Evolutionary conservation across 345 rosid genomes (phyloP), one percentile per base, ranked within the genome.

Genomic region (Erucastrum elatum): DNA sequence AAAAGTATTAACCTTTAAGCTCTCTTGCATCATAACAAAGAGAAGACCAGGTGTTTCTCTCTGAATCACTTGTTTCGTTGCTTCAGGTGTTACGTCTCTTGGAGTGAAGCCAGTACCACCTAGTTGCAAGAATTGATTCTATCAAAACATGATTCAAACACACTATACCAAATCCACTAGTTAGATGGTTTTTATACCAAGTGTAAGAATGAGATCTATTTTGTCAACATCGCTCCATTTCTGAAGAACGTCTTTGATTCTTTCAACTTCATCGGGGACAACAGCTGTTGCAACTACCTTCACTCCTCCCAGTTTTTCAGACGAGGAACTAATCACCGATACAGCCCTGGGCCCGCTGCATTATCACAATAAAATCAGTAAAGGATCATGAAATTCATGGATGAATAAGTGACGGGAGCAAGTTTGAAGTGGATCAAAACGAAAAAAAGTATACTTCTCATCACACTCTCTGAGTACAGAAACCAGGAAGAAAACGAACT

Each of bases 31-130:
- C 99, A 93, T 49, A 67, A 87, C 98, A 86, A 85, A 86, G 78
- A 88, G 82, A 66, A 95, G 91, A 76, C 98, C 99, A 0, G 93
- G 99, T 65, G 98, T 86, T 89, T 91, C 96, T 82, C 82, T 91
- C 88, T 91, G 82, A 75, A 93, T 93, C 85, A 93, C 58, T 81
- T 85, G 80, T 77, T 95, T 93, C 55, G 55, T 49, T 49, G 55
- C 55, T 49, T 49, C 55, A n/a, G 55, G 99, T 71, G 98, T 91
- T 82, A 95, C 93, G 78, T 91, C 98, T 86, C 99, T 91, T 2
- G 98, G 97, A 16, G 91, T 89, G 82, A 85, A 95, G 81, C 97
- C 99, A 74, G 97, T 95, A 72, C 99, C 98, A 68, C 99, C 96
- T 95, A 68, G 56, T 70, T 73, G 21, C 49, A 78, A 71, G 60